These are phyloP conservation scores for Bullera alba DNA, from an alignment of 768 basidiomycete genomes.

Conservation along the genomic window DNA sequence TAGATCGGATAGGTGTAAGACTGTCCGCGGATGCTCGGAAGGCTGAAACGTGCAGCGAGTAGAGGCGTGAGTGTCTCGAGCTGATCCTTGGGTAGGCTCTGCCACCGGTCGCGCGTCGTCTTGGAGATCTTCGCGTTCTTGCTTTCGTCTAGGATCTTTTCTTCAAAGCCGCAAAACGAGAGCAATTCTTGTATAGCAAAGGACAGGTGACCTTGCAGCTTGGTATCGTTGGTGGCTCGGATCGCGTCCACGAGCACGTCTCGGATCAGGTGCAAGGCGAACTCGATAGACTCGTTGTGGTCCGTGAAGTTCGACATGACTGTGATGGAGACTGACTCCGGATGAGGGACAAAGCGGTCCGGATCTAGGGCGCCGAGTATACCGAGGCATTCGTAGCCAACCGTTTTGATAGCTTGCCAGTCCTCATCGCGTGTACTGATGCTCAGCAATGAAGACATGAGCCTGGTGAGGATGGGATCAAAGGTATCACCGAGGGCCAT, in stretches of 20 bases:
- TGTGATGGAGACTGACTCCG: constrained; percentile 59
- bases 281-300: constrained; percentile 64
- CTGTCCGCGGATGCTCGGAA: constrained; percentile 49
- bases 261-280: constrained; percentile 77
- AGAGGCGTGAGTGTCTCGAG: constrained; percentile 79
- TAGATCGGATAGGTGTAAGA: constrained; percentile 67
- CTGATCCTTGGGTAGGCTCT: constrained; percentile 68
- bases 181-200: constrained; percentile 88
- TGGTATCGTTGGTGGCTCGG: constrained; percentile 86
- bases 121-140: constrained; percentile 52
- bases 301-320: constrained; percentile 74
- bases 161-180: constrained; percentile 75
- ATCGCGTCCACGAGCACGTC: constrained; percentile 83
- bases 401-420: constrained; percentile 58
- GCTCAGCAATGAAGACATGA: constrained; percentile 61
- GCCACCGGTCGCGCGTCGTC: constrained; percentile 72
- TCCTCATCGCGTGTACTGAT: constrained; percentile 75
- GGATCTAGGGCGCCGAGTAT: constrained; percentile 90
- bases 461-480: constrained; percentile 63
- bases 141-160: constrained; percentile 55
- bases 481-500: constrained; percentile 81
- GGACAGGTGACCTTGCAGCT: constrained; percentile 79
- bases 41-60: constrained; percentile 52
- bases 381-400: constrained; percentile 85
- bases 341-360: constrained; percentile 70